Base-by-base conservation (phyloP, 257 asterid genomes). In the Solanum paucissectum region DNA sequence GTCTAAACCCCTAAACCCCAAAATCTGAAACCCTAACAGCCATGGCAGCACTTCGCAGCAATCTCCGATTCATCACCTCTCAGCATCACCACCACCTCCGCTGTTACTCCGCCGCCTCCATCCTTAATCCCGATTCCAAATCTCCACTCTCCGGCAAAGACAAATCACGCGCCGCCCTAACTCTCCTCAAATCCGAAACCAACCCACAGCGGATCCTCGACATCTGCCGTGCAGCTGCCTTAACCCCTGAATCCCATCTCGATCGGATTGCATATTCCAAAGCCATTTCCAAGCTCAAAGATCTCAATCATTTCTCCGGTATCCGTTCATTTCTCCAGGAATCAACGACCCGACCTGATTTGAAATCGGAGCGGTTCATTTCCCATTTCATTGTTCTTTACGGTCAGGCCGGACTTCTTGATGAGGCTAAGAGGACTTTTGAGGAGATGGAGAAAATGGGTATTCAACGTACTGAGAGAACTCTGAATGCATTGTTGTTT, bases 131-230 rank as follows among this genome's bases (percentile, higher is more conserved):
- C 16, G 90, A 90, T 73, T 87, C 94, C 87, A 90, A 89, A 58
- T 40, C 93, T 81, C 89, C 90, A 21, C 91, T 89, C 64, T 71
- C 91, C 73, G 83, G 93, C 92, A 92, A 90, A 82, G 96, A 94
- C 29, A 94, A 93, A 87, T 87, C 97, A 72, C 95, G 98, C 32
- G 91, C 92, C 83, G 96, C 94, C 9, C 93, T 97, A 81, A 88
- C 93, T 23, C 96, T 93, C 87, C 92, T 97, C 88, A 93, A 92
- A 16, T 87, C 91, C 90, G 98, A 97, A 93, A 90, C 90, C 83
- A 91, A 95, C 91, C 99, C 99, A 1, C 94, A 95, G n/a, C 96
- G 95, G 44, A 93, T 97, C 82, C 89, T 95, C 89, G 93, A 94
- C 1, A 91, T 95, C 88, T 96, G 98, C 94, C 93, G 98, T 9